Evolutionary conservation across 164 flowering plant genomes (phyloP).

Genomic region (Magnolia sinica): DNA sequence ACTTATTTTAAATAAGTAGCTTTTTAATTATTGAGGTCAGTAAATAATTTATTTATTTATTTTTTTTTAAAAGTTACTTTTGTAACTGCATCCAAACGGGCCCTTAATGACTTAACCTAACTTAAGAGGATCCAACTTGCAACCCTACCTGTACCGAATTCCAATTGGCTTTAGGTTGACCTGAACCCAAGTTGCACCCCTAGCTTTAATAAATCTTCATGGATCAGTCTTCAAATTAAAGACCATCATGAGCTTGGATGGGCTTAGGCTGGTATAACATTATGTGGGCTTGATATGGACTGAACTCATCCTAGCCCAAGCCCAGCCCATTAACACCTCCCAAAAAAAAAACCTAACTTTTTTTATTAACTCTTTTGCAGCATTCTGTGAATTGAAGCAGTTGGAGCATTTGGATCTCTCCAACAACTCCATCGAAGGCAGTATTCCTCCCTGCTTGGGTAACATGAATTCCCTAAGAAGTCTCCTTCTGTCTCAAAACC

Average conservation of each 20-base stretch:
- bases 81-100: no score
- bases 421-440: background rate
- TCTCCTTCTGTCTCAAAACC: background rate
- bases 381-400: background rate
- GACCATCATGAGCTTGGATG: background rate
- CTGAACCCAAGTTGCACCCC: background rate
- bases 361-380: background rate
- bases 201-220: background rate
- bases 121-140: no score
- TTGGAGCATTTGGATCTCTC: background rate
- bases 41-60: no score
- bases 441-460: constrained; percentile 6
- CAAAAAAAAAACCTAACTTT: background rate
- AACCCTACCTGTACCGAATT: no score
- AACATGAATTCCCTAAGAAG: background rate
- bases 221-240: background rate
- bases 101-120: no score
- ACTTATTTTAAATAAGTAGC: no score
- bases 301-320: background rate
- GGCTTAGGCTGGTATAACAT: background rate
- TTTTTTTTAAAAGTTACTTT: no score
- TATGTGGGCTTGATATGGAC: background rate
- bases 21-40: no score
- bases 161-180: background rate
- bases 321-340: background rate